Evolutionary conservation across 2,329 filamentous ascomycete species (phyloP).

Genomic region (Dactylellina cionopaga): DNA sequence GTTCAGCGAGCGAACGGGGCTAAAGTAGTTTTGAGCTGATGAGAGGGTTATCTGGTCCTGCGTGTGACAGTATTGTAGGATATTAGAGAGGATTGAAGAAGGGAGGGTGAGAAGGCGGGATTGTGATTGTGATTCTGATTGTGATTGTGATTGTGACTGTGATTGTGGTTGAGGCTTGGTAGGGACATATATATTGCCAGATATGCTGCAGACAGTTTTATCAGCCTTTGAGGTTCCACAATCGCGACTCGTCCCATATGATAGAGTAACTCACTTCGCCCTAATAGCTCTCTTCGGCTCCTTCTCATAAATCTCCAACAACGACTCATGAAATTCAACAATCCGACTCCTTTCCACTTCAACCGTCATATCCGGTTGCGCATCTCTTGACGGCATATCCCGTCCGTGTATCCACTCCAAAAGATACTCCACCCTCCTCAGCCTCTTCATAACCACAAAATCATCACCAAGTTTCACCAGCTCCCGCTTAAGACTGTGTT

Average conservation of each 20-base stretch:
- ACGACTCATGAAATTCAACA: conserved; percentile 1
- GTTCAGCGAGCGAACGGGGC: not conserved
- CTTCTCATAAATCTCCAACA: conserved; percentile 13
- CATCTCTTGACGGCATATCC: not conserved
- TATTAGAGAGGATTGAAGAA: not conserved
- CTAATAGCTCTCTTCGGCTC: not conserved
- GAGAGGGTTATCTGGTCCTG: conserved; percentile 18
- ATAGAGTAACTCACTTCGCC: conserved; percentile 5
- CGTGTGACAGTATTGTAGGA: conserved; percentile 7
- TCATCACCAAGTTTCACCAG: conserved; percentile 9
- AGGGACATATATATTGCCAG: not conserved
- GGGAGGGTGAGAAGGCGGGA: conserved; percentile 3
- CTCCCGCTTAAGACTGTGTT: conserved; percentile 29
- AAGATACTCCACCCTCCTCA: conserved; percentile 23
- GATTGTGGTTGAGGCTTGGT: not conserved
- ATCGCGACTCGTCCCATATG: too few species aligned
- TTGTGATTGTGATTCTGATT: not conserved
- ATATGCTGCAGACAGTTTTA: not conserved
- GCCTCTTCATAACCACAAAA: conserved; percentile 1
- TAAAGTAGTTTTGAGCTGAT: conserved; percentile 17
- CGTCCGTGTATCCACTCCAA: conserved; percentile 27
- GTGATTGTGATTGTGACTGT: too few species aligned
- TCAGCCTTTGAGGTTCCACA: too few species aligned
- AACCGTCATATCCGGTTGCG: not conserved
- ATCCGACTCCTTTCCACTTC: conserved; percentile 12